Percentiles rank a stretch among this genome's conserved stretches.
Evolutionary conservation across 139 green algal genomes (phyloP).

Genomic region (Chlorella sp.): DNA sequence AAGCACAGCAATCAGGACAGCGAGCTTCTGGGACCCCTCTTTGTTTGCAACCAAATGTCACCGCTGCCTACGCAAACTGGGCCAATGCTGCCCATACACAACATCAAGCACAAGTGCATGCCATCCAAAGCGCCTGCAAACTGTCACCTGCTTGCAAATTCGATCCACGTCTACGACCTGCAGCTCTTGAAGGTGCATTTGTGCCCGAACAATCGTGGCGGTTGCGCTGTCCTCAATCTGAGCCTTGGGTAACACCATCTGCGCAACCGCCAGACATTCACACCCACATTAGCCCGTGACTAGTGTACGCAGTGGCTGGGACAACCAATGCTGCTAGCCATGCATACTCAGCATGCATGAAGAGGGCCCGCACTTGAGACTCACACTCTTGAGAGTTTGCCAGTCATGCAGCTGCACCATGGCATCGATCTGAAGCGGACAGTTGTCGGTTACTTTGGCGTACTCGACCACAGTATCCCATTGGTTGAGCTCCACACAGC

Average conservation of each 20-base stretch:
- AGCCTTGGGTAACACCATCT: slow-evolving; percentile 60
- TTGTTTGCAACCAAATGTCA: no score
- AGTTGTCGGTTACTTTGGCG: slow-evolving; percentile 75
- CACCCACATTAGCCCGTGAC: no score
- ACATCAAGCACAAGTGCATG: no score
- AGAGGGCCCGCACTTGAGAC: background rate
- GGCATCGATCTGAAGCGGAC: slow-evolving; percentile 78
- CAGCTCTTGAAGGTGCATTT: slow-evolving; percentile 80
- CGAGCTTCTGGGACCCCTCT: no score
- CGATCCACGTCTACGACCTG: slow-evolving; percentile 63
- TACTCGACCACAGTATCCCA: slow-evolving; percentile 95
- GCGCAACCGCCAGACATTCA: background rate
- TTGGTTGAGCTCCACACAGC: slow-evolving; percentile 87
- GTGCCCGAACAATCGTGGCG: slow-evolving; percentile 79
- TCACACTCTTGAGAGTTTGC: slow-evolving; percentile 68
- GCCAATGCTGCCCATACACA: no score
- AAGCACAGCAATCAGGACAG: no score
- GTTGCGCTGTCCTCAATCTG: slow-evolving; percentile 78
- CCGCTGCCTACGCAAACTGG: no score
- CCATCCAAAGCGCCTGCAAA: no score
- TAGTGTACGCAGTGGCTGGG: no score
- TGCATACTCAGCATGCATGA: background rate
- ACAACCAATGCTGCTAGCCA: no score
- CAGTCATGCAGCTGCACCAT: slow-evolving; percentile 91
- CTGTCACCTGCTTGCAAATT: slow-evolving; percentile 46